Base-by-base conservation (phyloP, 106 monocot species). In the Iris macrosiphon region DNA sequence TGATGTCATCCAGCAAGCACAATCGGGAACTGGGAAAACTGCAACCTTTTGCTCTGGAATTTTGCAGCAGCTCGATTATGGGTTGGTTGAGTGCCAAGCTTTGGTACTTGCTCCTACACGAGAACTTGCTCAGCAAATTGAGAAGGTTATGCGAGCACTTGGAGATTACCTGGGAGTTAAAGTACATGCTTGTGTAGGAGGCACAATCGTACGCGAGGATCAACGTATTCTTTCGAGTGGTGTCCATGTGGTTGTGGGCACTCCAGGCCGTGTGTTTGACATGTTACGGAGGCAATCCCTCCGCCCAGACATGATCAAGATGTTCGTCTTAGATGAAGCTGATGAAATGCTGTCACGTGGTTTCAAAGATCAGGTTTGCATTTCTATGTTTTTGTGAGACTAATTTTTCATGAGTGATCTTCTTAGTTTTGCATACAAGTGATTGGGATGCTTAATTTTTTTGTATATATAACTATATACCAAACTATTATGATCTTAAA, bases 221-320 rank as follows among this genome's bases (percentile, higher is more conserved):
- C 78, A 72, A 25, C 26, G 72, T 40, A 67, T 72, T 44, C 62
- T 78, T 43, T 61, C 60, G 2, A 39, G 40, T 52, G 78, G 78
- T 11, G 78, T 78, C 30, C 79, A 79, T 68, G 79, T 73, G 30
- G 79, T 79, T 32, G 79, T 79, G 14, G 79, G 79, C 14, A 79
- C 79, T 27, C 79, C 79, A 1, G 78, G 78, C 32, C 72, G 72
- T 31, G 77, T 77, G 19, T 71, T 60, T 56, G 71, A 77, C 32
- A 65, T 71, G 65, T 28, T 71, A 28, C 51, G 61, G n/a, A 62
- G 71, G 60, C 54, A 71, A 37, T 50, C 77, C 39, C 77, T 77
- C 12, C 59, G 64, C 17, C 61, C 70, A 12, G 70, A 70, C 24
- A 22, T 59, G 37, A 70, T 77, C 49, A 64, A 31, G 49, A 69